Conservation (phyloP, 768 basidiomycete species). For the Suillus hirtellus region DNA sequence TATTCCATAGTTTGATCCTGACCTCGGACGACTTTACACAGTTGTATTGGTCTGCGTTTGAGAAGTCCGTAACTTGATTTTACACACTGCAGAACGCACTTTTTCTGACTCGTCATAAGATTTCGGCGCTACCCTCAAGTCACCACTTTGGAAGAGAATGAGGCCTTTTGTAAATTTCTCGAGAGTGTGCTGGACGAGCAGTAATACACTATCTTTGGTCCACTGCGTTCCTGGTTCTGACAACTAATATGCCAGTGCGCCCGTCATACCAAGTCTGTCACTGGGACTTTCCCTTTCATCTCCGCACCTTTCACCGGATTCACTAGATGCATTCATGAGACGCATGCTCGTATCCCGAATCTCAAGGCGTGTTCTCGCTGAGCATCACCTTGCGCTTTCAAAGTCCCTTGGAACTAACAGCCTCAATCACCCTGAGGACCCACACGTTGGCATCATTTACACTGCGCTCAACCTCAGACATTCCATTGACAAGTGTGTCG, state of each 20-base stretch:
- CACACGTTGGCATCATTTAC: conserved; percentile 83
- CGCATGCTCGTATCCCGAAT: conserved; percentile 91
- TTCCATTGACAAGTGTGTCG: conserved; percentile 69
- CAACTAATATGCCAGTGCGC: conserved; percentile 46
- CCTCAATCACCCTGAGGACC: conserved; percentile 42
- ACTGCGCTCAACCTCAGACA: conserved; percentile 69
- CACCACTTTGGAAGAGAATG: conserved; percentile 72
- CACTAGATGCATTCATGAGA: conserved; percentile 83
- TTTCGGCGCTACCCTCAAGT: conserved; percentile 75
- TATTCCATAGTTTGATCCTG: neutral
- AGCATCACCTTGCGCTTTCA: conserved; percentile 86
- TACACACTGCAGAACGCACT: neutral
- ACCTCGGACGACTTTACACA: conserved; percentile 28
- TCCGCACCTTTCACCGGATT: conserved; percentile 72
- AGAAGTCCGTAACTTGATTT: conserved; percentile 52
- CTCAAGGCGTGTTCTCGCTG: conserved; percentile 83
- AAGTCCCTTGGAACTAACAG: conserved; percentile 44
- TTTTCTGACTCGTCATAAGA: conserved; percentile 38
- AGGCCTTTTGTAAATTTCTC: conserved; percentile 75
- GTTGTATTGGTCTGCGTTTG: conserved; percentile 88
- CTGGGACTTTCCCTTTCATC: conserved; percentile 87
- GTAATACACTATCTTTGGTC: conserved; percentile 36
- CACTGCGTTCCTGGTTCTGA: neutral
- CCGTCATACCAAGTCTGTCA: conserved; percentile 78
- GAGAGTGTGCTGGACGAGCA: conserved; percentile 68